Conservation (phyloP, 2,329 filamentous ascomycete species). For the Fusarium clavum region DNA sequence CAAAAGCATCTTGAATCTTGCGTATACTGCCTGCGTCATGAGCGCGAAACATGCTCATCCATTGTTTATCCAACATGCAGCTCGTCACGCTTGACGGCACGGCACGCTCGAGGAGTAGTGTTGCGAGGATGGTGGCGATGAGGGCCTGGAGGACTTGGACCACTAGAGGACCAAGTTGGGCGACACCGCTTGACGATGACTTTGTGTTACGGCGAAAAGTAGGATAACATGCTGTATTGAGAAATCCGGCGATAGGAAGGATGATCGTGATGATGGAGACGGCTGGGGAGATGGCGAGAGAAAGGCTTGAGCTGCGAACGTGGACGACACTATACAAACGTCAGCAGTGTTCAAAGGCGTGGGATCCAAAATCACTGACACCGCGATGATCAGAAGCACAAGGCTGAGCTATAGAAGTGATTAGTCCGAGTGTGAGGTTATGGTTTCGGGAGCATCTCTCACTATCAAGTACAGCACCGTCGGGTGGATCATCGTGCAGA, state of each 20-base stretch:
- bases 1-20: constrained; percentile 72
- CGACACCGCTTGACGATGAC: constrained; percentile 35
- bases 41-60: constrained; percentile 64
- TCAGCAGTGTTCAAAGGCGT: not conserved
- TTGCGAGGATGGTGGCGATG: constrained; percentile 58
- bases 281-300: constrained; percentile 54
- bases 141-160: constrained; percentile 58
- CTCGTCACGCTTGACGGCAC: constrained; percentile 50
- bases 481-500: constrained; percentile 44
- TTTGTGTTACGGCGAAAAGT: constrained; percentile 46
- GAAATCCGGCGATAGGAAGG: constrained; percentile 55
- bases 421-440: not conserved
- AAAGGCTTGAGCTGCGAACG: constrained; percentile 53
- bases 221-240: constrained; percentile 53
- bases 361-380: constrained; percentile 38
- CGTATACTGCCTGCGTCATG: constrained; percentile 65
- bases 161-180: constrained; percentile 48
- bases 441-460: constrained; percentile 1
- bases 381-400: constrained; percentile 48
- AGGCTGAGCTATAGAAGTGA: constrained; percentile 42
- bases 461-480: constrained; percentile 50
- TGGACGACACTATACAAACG: constrained; percentile 52
- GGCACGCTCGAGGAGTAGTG: constrained; percentile 54
- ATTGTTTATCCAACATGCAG: constrained; percentile 68
- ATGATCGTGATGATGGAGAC: constrained; percentile 54